Conservation (phyloP, 768 basidiomycete genomes). For the Collybia nuda region DNA sequence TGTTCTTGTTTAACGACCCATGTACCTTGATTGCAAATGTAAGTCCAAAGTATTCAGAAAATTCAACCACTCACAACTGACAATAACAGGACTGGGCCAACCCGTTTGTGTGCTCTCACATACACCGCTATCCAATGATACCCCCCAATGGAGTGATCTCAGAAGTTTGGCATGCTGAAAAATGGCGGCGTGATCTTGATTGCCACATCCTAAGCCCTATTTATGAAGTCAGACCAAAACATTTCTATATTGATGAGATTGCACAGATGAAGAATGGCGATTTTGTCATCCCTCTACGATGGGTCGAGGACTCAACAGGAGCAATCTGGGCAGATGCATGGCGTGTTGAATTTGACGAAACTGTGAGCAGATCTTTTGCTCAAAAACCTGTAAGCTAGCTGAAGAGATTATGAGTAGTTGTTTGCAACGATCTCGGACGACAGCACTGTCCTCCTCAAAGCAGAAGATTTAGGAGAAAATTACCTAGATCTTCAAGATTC, state of each 20-base stretch:
- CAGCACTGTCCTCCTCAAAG: too few species aligned
- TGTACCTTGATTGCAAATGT: not conserved
- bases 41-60: not conserved
- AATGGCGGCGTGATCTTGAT: slow-evolving; percentile 24
- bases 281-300: slow-evolving; percentile 22
- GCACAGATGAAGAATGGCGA: slow-evolving; percentile 12
- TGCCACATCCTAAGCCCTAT: slow-evolving; percentile 23
- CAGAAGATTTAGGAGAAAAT: slow-evolving; percentile 16
- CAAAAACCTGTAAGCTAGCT: too few species aligned
- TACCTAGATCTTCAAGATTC: slow-evolving; percentile 14
- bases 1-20: slow-evolving; percentile 14
- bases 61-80: too few species aligned
- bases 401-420: too few species aligned
- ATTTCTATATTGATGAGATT: slow-evolving; percentile 23
- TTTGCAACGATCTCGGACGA: too few species aligned
- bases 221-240: slow-evolving; percentile 16
- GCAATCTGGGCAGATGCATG: too few species aligned
- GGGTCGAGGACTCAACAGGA: slow-evolving; percentile 18
- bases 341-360: too few species aligned
- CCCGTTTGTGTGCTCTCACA: slow-evolving; percentile 20
- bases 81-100: slow-evolving; percentile 31
- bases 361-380: too few species aligned
- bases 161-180: slow-evolving; percentile 29
- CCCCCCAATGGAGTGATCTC: slow-evolving; percentile 20
- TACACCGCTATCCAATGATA: slow-evolving; percentile 28